phyloP scores from a whole-genome alignment of 1,284 basidiomycete species.

The Naganishia cerealis region DNA sequence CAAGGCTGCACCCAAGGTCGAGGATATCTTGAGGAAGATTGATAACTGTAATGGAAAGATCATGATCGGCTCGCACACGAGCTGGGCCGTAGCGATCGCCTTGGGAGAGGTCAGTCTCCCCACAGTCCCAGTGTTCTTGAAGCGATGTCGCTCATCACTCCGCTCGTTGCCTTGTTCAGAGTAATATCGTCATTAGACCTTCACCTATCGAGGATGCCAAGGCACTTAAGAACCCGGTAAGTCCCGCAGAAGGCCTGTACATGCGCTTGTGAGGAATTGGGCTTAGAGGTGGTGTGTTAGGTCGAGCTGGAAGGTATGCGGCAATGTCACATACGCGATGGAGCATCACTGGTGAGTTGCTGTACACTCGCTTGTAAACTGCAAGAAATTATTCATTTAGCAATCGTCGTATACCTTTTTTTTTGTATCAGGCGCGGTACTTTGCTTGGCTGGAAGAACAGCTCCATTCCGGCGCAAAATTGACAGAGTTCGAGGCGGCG shows the following conservation, averaged over 20 bases:
- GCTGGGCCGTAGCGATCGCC: conserved; percentile 73
- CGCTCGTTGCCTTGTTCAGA: conserved; percentile 46
- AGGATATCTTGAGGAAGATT: conserved; percentile 45
- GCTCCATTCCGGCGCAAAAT: conserved; percentile 63
- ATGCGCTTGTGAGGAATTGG: conserved; percentile 1
- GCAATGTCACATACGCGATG: conserved; percentile 83
- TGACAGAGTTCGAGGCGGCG: conserved; percentile 81
- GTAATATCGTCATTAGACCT: conserved; percentile 63
- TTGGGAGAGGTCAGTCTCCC: conserved; percentile 59
- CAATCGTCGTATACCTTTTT: not conserved
- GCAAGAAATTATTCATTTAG: not conserved
- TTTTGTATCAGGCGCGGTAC: conserved; percentile 61
- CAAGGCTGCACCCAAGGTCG: conserved; percentile 44
- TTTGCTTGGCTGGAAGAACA: conserved; percentile 93
- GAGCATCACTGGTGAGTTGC: conserved; percentile 67
- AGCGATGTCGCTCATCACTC: conserved; percentile 29
- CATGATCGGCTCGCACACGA: conserved; percentile 69
- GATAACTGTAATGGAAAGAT: conserved; percentile 48
- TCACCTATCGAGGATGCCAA: conserved; percentile 82
- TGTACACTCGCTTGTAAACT: conserved; percentile 25
- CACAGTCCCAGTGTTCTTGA: conserved; percentile 34
- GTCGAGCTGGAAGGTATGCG: conserved; percentile 87
- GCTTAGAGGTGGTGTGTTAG: conserved; percentile 10
- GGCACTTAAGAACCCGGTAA: conserved; percentile 77
- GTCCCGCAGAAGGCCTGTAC: conserved; percentile 8